Evolutionary conservation across 805 yeast genomes (phyloP).

Genomic region (Myxozyma melibiosi): DNA sequence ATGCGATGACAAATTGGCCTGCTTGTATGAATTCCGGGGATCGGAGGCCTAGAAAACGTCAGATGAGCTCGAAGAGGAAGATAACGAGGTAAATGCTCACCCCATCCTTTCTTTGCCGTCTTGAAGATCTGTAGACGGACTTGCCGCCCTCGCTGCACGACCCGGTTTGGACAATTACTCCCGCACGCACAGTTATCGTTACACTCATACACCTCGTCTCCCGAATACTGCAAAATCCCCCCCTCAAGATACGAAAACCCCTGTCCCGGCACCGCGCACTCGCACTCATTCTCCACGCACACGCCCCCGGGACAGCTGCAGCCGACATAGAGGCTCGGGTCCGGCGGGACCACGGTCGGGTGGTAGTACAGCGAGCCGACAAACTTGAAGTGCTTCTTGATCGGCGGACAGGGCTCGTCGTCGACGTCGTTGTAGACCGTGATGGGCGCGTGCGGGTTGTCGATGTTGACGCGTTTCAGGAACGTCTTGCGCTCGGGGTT

Average conservation of each 20-base stretch:
- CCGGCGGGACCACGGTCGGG: background rate
- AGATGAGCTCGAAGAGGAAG: background rate
- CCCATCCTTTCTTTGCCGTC: slow-evolving; percentile 29
- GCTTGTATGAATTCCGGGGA: slow-evolving; percentile 6
- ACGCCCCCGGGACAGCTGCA: background rate
- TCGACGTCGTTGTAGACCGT: slow-evolving; percentile 14
- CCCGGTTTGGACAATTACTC: slow-evolving; percentile 19
- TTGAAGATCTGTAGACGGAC: slow-evolving; percentile 21
- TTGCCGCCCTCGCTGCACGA: slow-evolving; percentile 24
- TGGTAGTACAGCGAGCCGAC: background rate
- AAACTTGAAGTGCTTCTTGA: background rate
- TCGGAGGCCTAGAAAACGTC: slow-evolving; percentile 17
- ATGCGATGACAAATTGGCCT: slow-evolving; percentile 20
- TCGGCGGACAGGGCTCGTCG: slow-evolving; percentile 4
- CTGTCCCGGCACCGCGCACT: background rate
- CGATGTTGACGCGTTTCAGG: background rate
- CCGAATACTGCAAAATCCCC: slow-evolving; percentile 7
- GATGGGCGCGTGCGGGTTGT: background rate
- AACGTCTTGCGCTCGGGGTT: background rate
- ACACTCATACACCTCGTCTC: slow-evolving; percentile 22
- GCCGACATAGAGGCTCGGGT: background rate
- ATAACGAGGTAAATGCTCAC: background rate
- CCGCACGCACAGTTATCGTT: slow-evolving; percentile 16
- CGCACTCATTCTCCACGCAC: slow-evolving; percentile 3
- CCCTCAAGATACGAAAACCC: slow-evolving; percentile 9